These are phyloP conservation scores for sorghum (Sorghum bicolor) DNA, from an alignment of 176 grass and related monocot species.

Conservation along the genomic window DNA sequence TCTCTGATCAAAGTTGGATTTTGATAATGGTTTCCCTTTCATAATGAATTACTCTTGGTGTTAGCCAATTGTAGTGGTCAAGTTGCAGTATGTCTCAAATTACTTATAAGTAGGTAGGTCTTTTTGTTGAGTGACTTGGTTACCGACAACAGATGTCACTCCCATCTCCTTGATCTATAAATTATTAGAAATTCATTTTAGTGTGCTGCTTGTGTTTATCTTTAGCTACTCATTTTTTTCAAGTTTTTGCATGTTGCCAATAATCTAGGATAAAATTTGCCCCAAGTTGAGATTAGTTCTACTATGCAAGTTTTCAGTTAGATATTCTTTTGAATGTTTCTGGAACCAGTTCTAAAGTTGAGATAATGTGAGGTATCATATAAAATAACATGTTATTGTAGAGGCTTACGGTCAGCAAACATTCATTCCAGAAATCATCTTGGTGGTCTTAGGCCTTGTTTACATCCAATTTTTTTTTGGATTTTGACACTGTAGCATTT, in stretches of 20 bases:
- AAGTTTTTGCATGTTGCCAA: neutral
- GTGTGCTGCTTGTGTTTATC: neutral
- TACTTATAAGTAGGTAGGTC: neutral
- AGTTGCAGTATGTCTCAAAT: neutral
- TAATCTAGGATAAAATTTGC: neutral
- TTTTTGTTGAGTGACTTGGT: neutral
- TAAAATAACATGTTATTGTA: neutral
- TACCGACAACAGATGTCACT: neutral
- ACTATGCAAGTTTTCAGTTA: neutral
- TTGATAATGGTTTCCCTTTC: neutral
- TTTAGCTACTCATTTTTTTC: neutral
- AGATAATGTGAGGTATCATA: neutral
- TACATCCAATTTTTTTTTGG: too few species aligned
- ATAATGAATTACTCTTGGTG: neutral
- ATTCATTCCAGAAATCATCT: neutral
- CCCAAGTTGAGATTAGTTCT: neutral
- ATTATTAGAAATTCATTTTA: neutral
- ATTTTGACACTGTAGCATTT: too few species aligned
- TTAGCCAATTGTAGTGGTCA: neutral
- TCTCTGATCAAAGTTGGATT: conserved; percentile 3
- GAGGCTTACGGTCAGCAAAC: neutral
- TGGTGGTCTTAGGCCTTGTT: neutral
- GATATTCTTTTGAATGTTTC: neutral
- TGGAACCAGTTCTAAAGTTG: neutral
- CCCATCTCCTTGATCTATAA: neutral